These are phyloP conservation scores for Triadica sebifera DNA, from an alignment of 345 rosid species.

Conservation along the genomic window DNA sequence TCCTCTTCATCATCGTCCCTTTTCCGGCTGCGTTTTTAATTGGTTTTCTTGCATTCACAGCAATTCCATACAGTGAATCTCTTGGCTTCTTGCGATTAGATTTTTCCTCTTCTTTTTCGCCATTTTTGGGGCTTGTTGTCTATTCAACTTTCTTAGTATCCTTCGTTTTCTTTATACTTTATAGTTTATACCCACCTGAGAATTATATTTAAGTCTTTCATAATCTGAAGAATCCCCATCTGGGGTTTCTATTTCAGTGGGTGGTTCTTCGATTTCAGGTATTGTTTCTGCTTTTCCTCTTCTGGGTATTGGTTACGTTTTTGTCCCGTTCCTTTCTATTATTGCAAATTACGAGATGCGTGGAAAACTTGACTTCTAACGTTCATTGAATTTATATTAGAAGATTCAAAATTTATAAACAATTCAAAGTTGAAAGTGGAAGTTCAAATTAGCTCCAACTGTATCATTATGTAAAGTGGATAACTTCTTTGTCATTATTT, in stretches of 20 bases:
- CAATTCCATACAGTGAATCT: too few relatives aligned
- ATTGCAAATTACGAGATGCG: not conserved
- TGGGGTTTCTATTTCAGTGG: constrained; percentile 24
- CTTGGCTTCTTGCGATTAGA: too few relatives aligned
- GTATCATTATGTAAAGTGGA: not conserved
- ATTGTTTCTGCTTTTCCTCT: not conserved
- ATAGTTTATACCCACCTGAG: too few relatives aligned
- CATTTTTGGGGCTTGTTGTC: too few relatives aligned
- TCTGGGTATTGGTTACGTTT: not conserved
- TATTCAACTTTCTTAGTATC: too few relatives aligned
- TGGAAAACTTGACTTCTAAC: too few relatives aligned
- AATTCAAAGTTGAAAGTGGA: not conserved
- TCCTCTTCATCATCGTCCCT: not conserved
- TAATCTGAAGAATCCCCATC: constrained; percentile 29
- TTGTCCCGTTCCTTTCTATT: constrained; percentile 2
- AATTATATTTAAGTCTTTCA: not conserved
- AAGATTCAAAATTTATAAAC: too few relatives aligned
- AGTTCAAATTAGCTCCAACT: not conserved
- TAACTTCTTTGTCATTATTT: not conserved
- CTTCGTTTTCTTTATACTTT: not conserved
- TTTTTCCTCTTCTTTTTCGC: too few relatives aligned
- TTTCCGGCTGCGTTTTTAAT: not conserved
- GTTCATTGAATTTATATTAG: not conserved
- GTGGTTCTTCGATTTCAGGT: constrained; percentile 41
- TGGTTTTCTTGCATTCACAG: not conserved